Base-by-base conservation (phyloP, 306 rosid genomes). In the Vigna radiata region DNA sequence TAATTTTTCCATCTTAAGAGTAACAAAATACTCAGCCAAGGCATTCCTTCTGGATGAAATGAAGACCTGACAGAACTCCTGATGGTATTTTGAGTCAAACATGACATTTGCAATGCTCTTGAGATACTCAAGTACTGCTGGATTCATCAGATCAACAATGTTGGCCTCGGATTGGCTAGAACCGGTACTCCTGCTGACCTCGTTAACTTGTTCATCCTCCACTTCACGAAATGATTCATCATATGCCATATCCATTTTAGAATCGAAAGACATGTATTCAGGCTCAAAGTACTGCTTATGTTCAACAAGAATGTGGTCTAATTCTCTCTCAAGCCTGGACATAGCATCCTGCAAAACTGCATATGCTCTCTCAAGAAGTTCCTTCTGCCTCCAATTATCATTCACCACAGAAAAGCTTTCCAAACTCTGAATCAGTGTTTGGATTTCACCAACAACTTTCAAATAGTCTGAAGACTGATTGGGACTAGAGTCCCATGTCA, bases 71-170 rank as follows among this genome's bases (percentile, higher is more conserved):
- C 88, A 84, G 54, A 87, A 88, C 46, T 88, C 97, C 25, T 79
- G 84, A 31, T 76, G 84, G 79, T 88, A 88, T 49, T 85, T 86
- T 15, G 90, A 87, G 76, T 81, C 69, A 78, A 88, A 90, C 97
- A 90, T 90, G 52, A 17, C 73, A 60, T 72, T 81, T 48, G 95
- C 93, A 47, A 92, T 88, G 73, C 82, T 76, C 75, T 79, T 88
- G 68, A 89, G 89, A 84, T 79, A 83, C 14, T 86, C 76, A 53
- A 86, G 44, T 27, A 70, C 83, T 8, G 72, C 76, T 7, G 89
- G 88, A 77, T 81, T 74, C 76, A 90, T 82, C 85, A 87, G 66
- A 59, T 90, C 86, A 9, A 85, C 71, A 23, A 31, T 33, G 54
- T 71, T 49, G 1, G 81, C 73, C 13, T 83, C 85, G 0, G 60